Percentiles rank a stretch among this genome's conserved stretches.
Conservation (phyloP, 2,329 filamentous ascomycete species). For the Fusarium pilosicola region DNA sequence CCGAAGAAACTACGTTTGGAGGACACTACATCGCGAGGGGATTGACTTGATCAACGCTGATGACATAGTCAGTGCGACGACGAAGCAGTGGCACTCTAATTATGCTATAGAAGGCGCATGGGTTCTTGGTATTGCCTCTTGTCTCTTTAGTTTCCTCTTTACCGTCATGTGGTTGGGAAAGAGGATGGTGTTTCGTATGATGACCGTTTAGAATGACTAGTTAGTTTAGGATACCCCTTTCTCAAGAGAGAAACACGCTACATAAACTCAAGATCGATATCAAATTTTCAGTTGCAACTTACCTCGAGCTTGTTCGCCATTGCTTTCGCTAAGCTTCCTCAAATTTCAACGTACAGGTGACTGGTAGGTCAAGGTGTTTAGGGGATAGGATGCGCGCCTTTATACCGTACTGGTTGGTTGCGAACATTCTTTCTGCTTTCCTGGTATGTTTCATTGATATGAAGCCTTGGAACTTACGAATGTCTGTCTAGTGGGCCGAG, state of each 20-base stretch:
- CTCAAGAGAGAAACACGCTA: not conserved
- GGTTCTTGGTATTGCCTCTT: slow-evolving; percentile 34
- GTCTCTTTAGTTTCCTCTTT: slow-evolving; percentile 25
- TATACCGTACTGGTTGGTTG: not conserved
- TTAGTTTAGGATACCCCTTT: not conserved
- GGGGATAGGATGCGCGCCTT: too few species aligned
- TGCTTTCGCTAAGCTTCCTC: too few species aligned
- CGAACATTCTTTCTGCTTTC: not conserved
- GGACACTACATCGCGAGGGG: slow-evolving; percentile 61
- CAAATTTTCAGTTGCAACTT: not conserved
- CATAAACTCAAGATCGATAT: not conserved
- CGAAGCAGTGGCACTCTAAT: slow-evolving; percentile 29
- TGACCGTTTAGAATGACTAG: not conserved
- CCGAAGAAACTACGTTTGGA: slow-evolving; percentile 67
- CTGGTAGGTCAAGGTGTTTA: not conserved
- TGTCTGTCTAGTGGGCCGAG: not conserved
- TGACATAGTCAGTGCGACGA: slow-evolving; percentile 58
- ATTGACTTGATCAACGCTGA: slow-evolving; percentile 71
- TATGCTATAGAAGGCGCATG: slow-evolving; percentile 33
- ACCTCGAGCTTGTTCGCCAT: too few species aligned
- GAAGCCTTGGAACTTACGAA: not conserved
- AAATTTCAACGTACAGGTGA: not conserved
- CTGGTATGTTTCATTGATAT: too few species aligned
- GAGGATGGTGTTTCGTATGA: slow-evolving; percentile 12
- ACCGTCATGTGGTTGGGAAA: slow-evolving; percentile 28